phyloP scores from a whole-genome alignment of 257 asterid genomes.

The Ilex aquifolium region DNA sequence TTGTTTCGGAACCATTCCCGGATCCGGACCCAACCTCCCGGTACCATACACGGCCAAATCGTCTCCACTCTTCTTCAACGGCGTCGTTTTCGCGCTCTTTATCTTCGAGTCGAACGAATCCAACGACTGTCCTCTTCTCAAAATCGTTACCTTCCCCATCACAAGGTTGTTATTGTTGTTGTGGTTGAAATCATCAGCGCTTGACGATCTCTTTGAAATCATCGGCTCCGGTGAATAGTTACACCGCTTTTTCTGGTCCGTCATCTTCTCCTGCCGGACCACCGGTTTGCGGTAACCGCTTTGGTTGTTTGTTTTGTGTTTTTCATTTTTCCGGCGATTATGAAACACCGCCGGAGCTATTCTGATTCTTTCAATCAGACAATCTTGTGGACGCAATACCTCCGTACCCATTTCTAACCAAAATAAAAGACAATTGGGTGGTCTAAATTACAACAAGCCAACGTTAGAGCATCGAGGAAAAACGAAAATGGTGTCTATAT shows the following conservation, averaged over 20 bases:
- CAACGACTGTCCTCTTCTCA: not conserved
- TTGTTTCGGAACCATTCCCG: not conserved
- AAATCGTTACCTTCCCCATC: not conserved
- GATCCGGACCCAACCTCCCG: not conserved
- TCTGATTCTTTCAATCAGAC: not conserved
- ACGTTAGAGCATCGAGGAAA: no score
- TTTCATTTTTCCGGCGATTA: not conserved
- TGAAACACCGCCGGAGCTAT: not conserved
- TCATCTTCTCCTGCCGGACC: not conserved
- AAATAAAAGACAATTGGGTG: no score
- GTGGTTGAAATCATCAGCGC: not conserved
- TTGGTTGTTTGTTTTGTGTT: not conserved
- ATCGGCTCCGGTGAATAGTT: not conserved
- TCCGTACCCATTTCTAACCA: not conserved
- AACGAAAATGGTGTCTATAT: no score
- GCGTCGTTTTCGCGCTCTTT: no score
- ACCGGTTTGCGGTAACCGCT: not conserved
- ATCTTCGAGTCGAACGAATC: not conserved
- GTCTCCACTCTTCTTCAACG: not conserved
- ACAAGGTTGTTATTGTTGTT: no score
- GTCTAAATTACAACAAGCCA: no score
- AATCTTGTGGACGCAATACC: not conserved
- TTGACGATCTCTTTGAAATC: not conserved
- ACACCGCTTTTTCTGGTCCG: not conserved
- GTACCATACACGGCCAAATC: not conserved